Percentiles rank a stretch among this genome's conserved stretches.
Conservation (phyloP, 192 early-diverging fungal species). For the Hyaloraphidium curvatum region DNA sequence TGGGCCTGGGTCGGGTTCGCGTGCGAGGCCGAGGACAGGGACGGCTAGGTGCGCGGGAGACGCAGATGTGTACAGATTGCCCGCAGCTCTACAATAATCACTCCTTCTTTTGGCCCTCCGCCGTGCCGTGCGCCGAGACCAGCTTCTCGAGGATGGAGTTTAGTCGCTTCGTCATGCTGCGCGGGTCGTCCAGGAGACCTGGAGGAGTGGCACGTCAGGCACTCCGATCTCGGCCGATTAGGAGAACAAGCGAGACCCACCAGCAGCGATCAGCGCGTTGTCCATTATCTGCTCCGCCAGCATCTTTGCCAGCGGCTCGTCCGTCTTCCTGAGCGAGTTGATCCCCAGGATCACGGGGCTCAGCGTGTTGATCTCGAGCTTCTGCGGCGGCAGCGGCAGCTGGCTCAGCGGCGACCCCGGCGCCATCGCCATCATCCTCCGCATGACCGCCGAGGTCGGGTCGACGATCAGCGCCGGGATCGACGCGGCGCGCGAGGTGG, state of each 20-base stretch:
- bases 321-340: constrained; percentile 27
- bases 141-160: constrained; percentile 26
- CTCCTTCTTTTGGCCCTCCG: no score
- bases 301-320: constrained; percentile 44
- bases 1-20: no score
- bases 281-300: constrained; percentile 49
- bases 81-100: no score
- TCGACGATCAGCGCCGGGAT: constrained; percentile 55
- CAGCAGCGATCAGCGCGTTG: constrained; percentile 58
- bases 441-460: constrained; percentile 51
- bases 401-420: constrained; percentile 27
- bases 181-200: constrained; percentile 45
- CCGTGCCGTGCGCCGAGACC: no score
- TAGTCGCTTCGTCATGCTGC: constrained; percentile 52
- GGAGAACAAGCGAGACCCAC: constrained; percentile 9
- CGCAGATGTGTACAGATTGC: no score
- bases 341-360: constrained; percentile 50
- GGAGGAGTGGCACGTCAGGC: neutral
- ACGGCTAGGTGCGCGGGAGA: no score
- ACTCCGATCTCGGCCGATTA: neutral
- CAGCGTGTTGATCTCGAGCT: constrained; percentile 51
- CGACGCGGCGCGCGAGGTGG: constrained; percentile 47
- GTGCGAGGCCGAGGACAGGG: no score
- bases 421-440: constrained; percentile 45
- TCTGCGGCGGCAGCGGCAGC: constrained; percentile 38